These are phyloP conservation scores for Chlorociboria aeruginascens DNA, from an alignment of 495 filamentous ascomycete species.

Conservation along the genomic window DNA sequence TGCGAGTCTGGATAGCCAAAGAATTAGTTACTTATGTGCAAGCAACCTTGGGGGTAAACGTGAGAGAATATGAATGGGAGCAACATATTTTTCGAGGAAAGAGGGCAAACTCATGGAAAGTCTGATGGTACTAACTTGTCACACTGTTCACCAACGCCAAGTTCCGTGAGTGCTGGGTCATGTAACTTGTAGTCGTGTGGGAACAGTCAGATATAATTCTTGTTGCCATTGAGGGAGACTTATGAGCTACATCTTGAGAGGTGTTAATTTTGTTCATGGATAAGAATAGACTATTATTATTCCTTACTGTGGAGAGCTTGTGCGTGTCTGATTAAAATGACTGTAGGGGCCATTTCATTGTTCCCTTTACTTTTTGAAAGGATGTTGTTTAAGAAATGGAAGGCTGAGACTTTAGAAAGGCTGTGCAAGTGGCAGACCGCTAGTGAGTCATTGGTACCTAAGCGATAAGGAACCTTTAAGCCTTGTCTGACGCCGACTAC, in stretches of 20 bases:
- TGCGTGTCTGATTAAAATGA: slow-evolving; percentile 49
- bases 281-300: neutral
- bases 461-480: slow-evolving; percentile 3
- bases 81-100: neutral
- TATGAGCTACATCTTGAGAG: slow-evolving; percentile 16
- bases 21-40: neutral
- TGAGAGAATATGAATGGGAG: neutral
- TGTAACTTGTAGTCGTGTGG: slow-evolving; percentile 37
- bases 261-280: slow-evolving; percentile 22
- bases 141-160: slow-evolving; percentile 39
- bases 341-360: slow-evolving; percentile 39
- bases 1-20: slow-evolving; percentile 18
- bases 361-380: neutral
- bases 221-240: slow-evolving; percentile 5
- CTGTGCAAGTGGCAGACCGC: neutral
- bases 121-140: slow-evolving; percentile 9
- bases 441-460: neutral
- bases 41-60: neutral
- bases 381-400: too few species aligned
- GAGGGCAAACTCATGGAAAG: neutral
- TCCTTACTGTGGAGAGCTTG: slow-evolving; percentile 42
- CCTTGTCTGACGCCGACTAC: neutral
- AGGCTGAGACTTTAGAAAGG: neutral
- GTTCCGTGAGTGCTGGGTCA: slow-evolving; percentile 43
- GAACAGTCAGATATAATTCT: slow-evolving; percentile 2